Evolutionary conservation across 352 stramenopile species (phyloP).

Genomic region (Globisporangium iwayamae): DNA sequence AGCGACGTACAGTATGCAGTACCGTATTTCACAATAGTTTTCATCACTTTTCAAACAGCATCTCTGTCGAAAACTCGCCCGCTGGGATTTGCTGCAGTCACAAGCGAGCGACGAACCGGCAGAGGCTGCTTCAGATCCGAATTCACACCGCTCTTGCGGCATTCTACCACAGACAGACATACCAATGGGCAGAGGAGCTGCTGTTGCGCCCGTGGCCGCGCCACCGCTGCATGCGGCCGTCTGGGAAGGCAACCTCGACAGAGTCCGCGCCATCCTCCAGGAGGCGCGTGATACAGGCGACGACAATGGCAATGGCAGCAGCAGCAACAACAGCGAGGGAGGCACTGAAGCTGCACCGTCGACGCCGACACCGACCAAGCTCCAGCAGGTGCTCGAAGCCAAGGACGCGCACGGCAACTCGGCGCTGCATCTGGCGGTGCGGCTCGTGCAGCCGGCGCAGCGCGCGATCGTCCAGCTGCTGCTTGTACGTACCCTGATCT

Average conservation of each 20-base stretch:
- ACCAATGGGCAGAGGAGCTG: not conserved
- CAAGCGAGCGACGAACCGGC: too few relatives aligned
- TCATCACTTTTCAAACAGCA: too few relatives aligned
- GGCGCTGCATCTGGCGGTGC: slow-evolving; percentile 67
- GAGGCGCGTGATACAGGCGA: slow-evolving; percentile 8
- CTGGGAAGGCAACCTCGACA: slow-evolving; percentile 57
- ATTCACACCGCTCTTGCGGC: not conserved
- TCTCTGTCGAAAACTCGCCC: too few relatives aligned
- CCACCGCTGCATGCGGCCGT: slow-evolving; percentile 61
- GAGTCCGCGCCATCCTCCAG: slow-evolving; percentile 32
- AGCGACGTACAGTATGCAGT: too few relatives aligned
- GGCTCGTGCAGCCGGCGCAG: slow-evolving; percentile 59
- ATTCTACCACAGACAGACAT: not conserved
- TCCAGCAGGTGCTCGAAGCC: slow-evolving; percentile 43
- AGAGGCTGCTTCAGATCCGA: not conserved
- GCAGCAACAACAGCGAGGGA: not conserved
- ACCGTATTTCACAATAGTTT: too few relatives aligned
- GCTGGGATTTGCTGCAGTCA: too few relatives aligned
- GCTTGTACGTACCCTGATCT: slow-evolving; percentile 24
- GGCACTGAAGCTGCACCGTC: not conserved
- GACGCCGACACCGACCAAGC: not conserved
- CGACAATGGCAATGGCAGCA: slow-evolving; percentile 1
- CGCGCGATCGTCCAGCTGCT: slow-evolving; percentile 55
- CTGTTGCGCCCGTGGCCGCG: not conserved
- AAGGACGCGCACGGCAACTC: slow-evolving; percentile 67